Evolutionary conservation across 495 filamentous ascomycete genomes (phyloP).

Genomic region (Podospora didyma): DNA sequence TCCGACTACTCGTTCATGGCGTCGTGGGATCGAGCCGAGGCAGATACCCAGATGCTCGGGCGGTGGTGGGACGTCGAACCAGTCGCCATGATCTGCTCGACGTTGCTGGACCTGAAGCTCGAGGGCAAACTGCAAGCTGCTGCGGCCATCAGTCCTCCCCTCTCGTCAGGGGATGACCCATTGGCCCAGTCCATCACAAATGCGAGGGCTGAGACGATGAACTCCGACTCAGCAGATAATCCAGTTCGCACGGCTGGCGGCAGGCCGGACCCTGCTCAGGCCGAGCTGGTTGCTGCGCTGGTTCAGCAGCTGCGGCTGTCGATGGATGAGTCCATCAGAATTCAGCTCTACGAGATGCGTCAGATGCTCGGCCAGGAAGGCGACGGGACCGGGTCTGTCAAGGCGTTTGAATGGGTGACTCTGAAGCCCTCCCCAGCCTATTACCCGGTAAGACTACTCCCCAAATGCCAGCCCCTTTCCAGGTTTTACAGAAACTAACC

Average conservation of each 20-base stretch:
- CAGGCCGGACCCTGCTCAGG: neutral
- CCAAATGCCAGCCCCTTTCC: neutral
- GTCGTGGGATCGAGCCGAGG: conserved; percentile 14
- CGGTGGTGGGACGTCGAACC: conserved; percentile 15
- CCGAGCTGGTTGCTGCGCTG: neutral
- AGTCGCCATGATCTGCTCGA: conserved; percentile 12
- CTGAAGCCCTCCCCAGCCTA: neutral
- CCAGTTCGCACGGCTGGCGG: neutral
- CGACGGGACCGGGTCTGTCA: neutral
- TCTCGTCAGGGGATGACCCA: neutral
- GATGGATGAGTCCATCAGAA: neutral
- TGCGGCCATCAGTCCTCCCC: neutral
- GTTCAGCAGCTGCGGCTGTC: conserved; percentile 3
- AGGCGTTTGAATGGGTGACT: conserved; percentile 5
- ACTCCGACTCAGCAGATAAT: neutral
- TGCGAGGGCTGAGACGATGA: neutral
- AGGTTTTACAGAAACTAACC: neutral
- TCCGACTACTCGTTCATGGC: conserved; percentile 17
- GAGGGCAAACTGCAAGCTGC: conserved; percentile 11
- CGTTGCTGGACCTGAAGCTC: conserved; percentile 12
- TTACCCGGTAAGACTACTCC: neutral
- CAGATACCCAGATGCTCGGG: conserved; percentile 3
- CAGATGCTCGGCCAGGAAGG: neutral
- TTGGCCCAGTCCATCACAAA: conserved; percentile 4
- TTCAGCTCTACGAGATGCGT: neutral